Evolutionary conservation across 768 basidiomycete species (phyloP), one percentile per base, ranked within the genome.

Genomic region (Rhizopogon vulgaris): DNA sequence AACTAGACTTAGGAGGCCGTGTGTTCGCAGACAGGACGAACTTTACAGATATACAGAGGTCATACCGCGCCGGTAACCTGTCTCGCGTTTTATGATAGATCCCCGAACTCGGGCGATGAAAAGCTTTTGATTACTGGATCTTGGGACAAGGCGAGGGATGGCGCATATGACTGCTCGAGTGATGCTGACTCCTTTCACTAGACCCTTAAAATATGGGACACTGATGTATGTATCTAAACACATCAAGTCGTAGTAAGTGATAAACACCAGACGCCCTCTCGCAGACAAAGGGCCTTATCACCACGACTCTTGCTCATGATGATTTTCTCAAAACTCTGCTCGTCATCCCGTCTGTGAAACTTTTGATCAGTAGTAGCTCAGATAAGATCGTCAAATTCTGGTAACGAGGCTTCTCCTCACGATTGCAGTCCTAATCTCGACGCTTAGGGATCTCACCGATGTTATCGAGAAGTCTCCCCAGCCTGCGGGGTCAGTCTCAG

Each of bases 281-380:
- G 37, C 65, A 96, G 93, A 85, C 82, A 3, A 89, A 82, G 64
- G 65, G 70, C n/a, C 54, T 83, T 39, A 67, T 94, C 17, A 86
- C 82, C 2, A 83, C 87, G 1, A 89, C 84, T 1, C 67, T 76
- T 27, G 91, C 86, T 2, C 95, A 99, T 63, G 71, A 76, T 0
- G 95, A 99, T 68, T 99, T 99, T 60, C 79, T 99, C 55, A 99
- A 98, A 71, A 73, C 80, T 38, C 69, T 98, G 22, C 75, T 85
- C 40, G 82, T 90, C 42, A 71, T 95, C 18, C 81, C 88, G 3
- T 69, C 77, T 3, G 73, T 84, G 7, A 68, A 73, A 9, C 68
- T 97, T 5, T 72, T 97, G 32, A 73, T 94, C 14, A 94, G 94
- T 1, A 87, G 88, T 25, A 83, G 92, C 39, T 95, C 95, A 2